These are phyloP conservation scores for Pterulicium gracile DNA, from an alignment of 1,284 basidiomycete genomes.

Conservation along the genomic window DNA sequence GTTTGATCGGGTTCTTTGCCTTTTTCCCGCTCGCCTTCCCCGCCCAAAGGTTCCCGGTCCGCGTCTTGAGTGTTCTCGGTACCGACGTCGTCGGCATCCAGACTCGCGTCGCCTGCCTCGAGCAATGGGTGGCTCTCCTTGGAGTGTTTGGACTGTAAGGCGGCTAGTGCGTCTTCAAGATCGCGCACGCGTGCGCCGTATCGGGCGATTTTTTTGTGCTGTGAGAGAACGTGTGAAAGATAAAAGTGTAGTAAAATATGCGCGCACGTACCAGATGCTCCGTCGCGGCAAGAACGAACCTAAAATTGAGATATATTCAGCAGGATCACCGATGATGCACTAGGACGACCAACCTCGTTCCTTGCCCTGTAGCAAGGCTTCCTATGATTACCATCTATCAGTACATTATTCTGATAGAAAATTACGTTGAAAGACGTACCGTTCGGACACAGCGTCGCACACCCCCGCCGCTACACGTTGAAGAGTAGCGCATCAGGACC, in stretches of 20 bases:
- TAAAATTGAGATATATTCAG: constrained; percentile 13
- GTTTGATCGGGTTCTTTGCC: too few relatives aligned
- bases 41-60: too few relatives aligned
- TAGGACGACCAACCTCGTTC: constrained; percentile 34
- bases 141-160: constrained; percentile 38
- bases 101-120: constrained; percentile 33
- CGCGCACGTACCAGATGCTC: constrained; percentile 40
- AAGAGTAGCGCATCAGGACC: too few relatives aligned
- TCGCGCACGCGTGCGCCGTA: constrained; percentile 46
- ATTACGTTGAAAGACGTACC: constrained; percentile 25
- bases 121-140: constrained; percentile 54
- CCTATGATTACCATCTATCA: constrained; percentile 23
- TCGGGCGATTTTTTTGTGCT: constrained; percentile 42
- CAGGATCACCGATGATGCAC: background rate
- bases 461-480: constrained; percentile 58
- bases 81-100: constrained; percentile 26
- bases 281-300: constrained; percentile 63
- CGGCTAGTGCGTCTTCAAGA: constrained; percentile 54
- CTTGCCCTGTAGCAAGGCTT: constrained; percentile 52
- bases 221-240: too few relatives aligned
- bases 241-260: too few relatives aligned
- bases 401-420: constrained; percentile 1
- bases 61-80: constrained; percentile 24
- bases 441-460: constrained; percentile 61
- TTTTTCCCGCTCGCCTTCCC: too few relatives aligned